Percentiles rank a stretch among this genome's conserved stretches.
Evolutionary conservation across 2,329 filamentous ascomycete genomes (phyloP).

Genomic region (Leptographium radiaticola): DNA sequence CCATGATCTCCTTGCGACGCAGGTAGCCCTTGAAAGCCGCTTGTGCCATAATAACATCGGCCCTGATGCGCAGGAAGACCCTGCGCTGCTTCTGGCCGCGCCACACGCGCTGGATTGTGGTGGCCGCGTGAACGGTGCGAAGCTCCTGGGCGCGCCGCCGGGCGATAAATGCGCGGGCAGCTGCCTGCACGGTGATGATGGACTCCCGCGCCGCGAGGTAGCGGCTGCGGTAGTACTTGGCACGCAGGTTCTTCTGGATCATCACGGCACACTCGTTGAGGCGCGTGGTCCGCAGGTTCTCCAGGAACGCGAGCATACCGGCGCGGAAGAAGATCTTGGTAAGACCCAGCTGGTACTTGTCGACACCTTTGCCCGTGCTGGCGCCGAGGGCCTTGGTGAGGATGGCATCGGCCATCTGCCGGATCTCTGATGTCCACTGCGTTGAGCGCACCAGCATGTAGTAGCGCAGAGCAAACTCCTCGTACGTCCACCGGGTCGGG

Average conservation of each 20-base stretch:
- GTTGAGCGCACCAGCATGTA: constrained; percentile 92
- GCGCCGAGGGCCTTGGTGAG: constrained; percentile 76
- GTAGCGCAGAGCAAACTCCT: constrained; percentile 93
- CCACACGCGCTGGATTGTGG: constrained; percentile 92
- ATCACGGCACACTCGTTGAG: constrained; percentile 90
- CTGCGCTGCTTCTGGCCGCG: constrained; percentile 83
- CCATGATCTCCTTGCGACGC: constrained; percentile 80
- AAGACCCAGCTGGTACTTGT: constrained; percentile 95
- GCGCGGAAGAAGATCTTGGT: constrained; percentile 99
- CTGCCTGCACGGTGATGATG: constrained; percentile 68
- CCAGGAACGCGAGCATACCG: constrained; percentile 95
- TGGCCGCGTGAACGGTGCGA: constrained; percentile 74
- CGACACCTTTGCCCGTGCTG: constrained; percentile 57
- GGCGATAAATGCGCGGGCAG: constrained; percentile 64
- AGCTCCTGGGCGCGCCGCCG: constrained; percentile 67
- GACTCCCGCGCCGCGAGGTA: constrained; percentile 79
- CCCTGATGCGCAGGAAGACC: constrained; percentile 62
- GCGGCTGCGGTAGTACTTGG: constrained; percentile 86
- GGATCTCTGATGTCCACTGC: constrained; percentile 87
- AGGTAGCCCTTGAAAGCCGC: constrained; percentile 86
- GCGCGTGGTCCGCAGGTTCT: constrained; percentile 80
- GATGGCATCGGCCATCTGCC: constrained; percentile 87
- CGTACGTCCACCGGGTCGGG: constrained; percentile 95
- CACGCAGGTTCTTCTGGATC: constrained; percentile 96
- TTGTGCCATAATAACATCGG: constrained; percentile 78